Percentiles rank a stretch among this genome's conserved stretches.
These are phyloP conservation scores for Sclerotinia spermophila DNA, from an alignment of 2,329 filamentous ascomycete species.

Conservation along the genomic window DNA sequence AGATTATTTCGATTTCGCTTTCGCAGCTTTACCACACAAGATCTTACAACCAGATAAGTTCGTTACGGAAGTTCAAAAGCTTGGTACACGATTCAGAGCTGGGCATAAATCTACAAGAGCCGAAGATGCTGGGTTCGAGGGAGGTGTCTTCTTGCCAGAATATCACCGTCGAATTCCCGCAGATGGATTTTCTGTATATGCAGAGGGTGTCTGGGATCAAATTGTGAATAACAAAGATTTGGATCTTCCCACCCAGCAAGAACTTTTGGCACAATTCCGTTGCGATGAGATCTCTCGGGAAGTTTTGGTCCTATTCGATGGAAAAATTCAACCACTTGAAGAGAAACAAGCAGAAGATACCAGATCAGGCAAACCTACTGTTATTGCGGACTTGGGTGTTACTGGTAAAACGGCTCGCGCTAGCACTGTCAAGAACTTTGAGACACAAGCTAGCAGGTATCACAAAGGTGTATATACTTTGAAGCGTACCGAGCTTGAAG, in stretches of 20 bases:
- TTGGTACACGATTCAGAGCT: slow-evolving; percentile 77
- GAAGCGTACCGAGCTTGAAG: slow-evolving; percentile 80
- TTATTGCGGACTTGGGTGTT: slow-evolving; percentile 71
- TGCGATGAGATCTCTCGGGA: slow-evolving; percentile 96
- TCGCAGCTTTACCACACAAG: slow-evolving; percentile 93
- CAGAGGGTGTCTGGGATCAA: slow-evolving; percentile 94
- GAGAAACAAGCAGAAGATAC: slow-evolving; percentile 75
- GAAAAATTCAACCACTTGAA: slow-evolving; percentile 77
- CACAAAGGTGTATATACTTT: slow-evolving; percentile 92
- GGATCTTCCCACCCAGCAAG: slow-evolving; percentile 93
- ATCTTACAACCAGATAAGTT: slow-evolving; percentile 94
- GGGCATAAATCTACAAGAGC: slow-evolving; percentile 70
- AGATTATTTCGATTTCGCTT: slow-evolving; percentile 98
- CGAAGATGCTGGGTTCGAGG: slow-evolving; percentile 69
- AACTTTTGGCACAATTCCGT: slow-evolving; percentile 91
- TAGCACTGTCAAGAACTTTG: slow-evolving; percentile 78
- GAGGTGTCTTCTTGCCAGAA: slow-evolving; percentile 83
- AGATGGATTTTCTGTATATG: slow-evolving; percentile 93
- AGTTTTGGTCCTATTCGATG: slow-evolving; percentile 79
- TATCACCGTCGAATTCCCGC: slow-evolving; percentile 96
- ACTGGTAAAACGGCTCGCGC: slow-evolving; percentile 69
- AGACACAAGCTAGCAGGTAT: slow-evolving; percentile 86
- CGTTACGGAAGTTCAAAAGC: slow-evolving; percentile 69
- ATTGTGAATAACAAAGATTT: slow-evolving; percentile 99
- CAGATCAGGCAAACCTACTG: slow-evolving; percentile 66